Percentiles rank a stretch among this genome's conserved stretches.
These are phyloP conservation scores for Sonneratia caseolaris DNA, from an alignment of 345 rosid genomes.

Conservation along the genomic window DNA sequence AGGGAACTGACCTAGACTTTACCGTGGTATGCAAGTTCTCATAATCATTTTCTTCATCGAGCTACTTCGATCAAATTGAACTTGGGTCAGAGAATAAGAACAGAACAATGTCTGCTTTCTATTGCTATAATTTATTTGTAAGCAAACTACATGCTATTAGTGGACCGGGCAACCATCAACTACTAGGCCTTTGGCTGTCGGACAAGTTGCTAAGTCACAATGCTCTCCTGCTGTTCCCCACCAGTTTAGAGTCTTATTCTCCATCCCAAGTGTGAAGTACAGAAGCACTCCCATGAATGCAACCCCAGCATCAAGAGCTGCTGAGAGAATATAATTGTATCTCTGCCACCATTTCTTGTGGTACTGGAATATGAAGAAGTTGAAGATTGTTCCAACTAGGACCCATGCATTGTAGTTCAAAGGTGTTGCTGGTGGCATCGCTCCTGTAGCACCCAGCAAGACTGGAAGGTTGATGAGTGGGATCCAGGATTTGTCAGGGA, in stretches of 20 bases:
- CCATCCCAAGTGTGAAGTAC: constrained; percentile 27
- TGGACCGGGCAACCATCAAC: neutral
- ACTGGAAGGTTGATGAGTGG: constrained; percentile 29
- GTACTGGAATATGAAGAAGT: constrained; percentile 20
- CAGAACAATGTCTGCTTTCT: neutral
- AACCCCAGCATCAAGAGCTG: constrained; percentile 46
- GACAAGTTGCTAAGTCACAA: neutral
- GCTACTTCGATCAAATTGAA: neutral
- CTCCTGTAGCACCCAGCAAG: constrained; percentile 21
- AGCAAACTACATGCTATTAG: neutral
- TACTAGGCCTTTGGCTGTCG: constrained; percentile 1
- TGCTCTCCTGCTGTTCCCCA: constrained; percentile 27
- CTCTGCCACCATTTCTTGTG: constrained; percentile 48
- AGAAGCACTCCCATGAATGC: constrained; percentile 38
- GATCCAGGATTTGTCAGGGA: constrained; percentile 35
- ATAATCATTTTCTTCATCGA: neutral
- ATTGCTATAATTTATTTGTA: neutral
- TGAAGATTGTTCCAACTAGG: constrained; percentile 25
- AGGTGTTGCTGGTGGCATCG: constrained; percentile 23
- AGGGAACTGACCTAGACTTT: constrained; percentile 14
- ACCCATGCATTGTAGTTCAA: constrained; percentile 32
- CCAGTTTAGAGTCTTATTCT: constrained; percentile 32
- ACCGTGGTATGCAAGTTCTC: constrained; percentile 7
- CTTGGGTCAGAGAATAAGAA: neutral
- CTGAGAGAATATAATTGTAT: constrained; percentile 36